Evolutionary conservation across 352 stramenopile genomes (phyloP), one percentile per base, ranked within the genome.

Genomic region (Phytopythium aichiense): DNA sequence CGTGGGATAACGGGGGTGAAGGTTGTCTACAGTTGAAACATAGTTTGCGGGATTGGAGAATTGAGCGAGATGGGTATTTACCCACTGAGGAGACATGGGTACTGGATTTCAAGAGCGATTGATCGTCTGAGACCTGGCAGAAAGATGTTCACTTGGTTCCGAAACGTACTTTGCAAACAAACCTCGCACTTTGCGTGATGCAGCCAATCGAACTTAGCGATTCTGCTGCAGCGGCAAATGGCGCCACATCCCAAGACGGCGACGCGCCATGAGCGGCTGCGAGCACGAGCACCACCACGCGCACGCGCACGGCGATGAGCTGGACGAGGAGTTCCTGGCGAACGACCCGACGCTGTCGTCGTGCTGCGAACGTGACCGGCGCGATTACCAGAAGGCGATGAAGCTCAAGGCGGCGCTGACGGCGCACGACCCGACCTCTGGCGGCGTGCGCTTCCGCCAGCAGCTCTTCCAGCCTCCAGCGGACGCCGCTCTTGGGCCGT

Each of bases 331-430:
- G n/a, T 65, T 76, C 33, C 13, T 89, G 50, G 62, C 66, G 25
- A 74, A 76, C 42, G 81, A 90, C 53, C 81, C 81, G 22, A 90
- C 81, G 23, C 64, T 90, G 38, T 72, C 79, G 53, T 88, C 81
- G 16, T 90, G 81, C 65, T 90, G 81, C 61, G 78, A 87, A 57
- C 73, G 74, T 35, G 81, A 90, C 61, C 64, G 74, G 54, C 63
- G 71, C 54, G 74, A 79, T 53, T 90, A 78, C 62, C 67, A 77
- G 50, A 82, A 84, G 63, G 78, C 78, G 60, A 86, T 87, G 78
- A 67, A 77, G 57, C 76, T 90, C 55, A 90, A 90, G 63, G 61
- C 69, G 4, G 50, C 85, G 53, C 64, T 90, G 30, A 88, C 78
- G 6, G 73, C 66, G 23, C 72, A 87, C 52, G 81, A 90, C 48